Conservation (phyloP, 768 basidiomycete genomes). For the Russula emetica region DNA sequence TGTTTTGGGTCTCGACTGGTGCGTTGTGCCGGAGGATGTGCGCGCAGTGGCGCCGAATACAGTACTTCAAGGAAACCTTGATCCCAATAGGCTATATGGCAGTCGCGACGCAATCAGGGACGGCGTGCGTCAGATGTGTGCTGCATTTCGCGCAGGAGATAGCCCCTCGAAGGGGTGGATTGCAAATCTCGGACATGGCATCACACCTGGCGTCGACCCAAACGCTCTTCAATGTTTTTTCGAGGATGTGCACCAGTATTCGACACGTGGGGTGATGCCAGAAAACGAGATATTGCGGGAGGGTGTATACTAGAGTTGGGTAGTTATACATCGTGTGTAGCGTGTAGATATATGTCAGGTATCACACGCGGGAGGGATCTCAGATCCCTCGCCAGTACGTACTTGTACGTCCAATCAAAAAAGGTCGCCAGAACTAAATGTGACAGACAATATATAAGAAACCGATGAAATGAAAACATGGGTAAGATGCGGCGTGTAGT, state of each 20-base stretch:
- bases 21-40: constrained; percentile 70
- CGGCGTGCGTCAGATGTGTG: constrained; percentile 78
- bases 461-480: constrained; percentile 17
- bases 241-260: constrained; percentile 84
- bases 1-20: constrained; percentile 90
- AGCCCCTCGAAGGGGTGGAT: constrained; percentile 75
- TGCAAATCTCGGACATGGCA: constrained; percentile 94
- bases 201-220: constrained; percentile 92
- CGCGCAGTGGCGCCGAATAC: constrained; percentile 57
- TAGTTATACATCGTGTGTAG: constrained; percentile 26
- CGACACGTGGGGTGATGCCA: constrained; percentile 33
- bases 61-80: constrained; percentile 88
- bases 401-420: constrained; percentile 19
- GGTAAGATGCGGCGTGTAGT: constrained; percentile 14
- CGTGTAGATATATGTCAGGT: constrained; percentile 26
- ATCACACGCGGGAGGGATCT: constrained; percentile 20
- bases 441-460: constrained; percentile 23
- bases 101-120: constrained; percentile 81
- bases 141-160: constrained; percentile 57
- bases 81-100: constrained; percentile 83
- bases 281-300: constrained; percentile 15
- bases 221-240: constrained; percentile 91
- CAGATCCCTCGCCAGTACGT: constrained; percentile 24
- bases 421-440: constrained; percentile 17
- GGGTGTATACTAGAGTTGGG: constrained; percentile 27